Conservation (phyloP, 2,329 filamentous ascomycete genomes). For the Cryphonectria carpinicola region DNA sequence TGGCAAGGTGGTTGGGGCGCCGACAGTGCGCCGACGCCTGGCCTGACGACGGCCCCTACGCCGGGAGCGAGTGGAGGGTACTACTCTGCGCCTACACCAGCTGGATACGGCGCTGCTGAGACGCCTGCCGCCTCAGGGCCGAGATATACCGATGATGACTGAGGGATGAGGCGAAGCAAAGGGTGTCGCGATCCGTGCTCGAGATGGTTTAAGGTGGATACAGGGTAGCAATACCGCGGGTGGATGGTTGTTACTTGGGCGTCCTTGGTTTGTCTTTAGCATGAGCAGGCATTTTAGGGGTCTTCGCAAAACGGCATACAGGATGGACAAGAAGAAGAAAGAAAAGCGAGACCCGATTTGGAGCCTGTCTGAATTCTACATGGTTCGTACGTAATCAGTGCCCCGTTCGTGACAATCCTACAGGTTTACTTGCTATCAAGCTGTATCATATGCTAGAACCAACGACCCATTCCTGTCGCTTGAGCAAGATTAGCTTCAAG, state of each 20-base stretch:
- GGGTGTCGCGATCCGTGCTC: not conserved
- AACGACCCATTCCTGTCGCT: not conserved
- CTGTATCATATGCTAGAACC: not conserved
- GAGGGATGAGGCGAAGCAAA: not conserved
- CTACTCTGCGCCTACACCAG: constrained; percentile 67
- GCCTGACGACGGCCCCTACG: constrained; percentile 64
- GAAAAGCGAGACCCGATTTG: not conserved
- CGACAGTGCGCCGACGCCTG: constrained; percentile 70
- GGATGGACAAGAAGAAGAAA: not conserved
- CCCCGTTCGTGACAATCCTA: not conserved
- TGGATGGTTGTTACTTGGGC: not conserved
- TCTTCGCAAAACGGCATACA: not conserved
- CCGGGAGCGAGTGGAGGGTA: constrained; percentile 67
- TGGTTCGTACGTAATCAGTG: not conserved
- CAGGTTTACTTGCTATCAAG: not conserved
- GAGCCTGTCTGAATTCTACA: not conserved
- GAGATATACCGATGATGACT: constrained; percentile 58
- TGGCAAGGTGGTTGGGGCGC: constrained; percentile 63
- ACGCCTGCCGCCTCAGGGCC: constrained; percentile 65
- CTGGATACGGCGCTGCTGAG: constrained; percentile 60
- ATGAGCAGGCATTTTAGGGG: not conserved
- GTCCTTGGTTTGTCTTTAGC: not conserved
- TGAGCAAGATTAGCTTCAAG: too few species aligned
- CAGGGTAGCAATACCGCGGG: not conserved
- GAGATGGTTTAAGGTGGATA: not conserved